Conservation (phyloP, 1,139 yeast genomes). For the Blastobotrys aristatus region DNA sequence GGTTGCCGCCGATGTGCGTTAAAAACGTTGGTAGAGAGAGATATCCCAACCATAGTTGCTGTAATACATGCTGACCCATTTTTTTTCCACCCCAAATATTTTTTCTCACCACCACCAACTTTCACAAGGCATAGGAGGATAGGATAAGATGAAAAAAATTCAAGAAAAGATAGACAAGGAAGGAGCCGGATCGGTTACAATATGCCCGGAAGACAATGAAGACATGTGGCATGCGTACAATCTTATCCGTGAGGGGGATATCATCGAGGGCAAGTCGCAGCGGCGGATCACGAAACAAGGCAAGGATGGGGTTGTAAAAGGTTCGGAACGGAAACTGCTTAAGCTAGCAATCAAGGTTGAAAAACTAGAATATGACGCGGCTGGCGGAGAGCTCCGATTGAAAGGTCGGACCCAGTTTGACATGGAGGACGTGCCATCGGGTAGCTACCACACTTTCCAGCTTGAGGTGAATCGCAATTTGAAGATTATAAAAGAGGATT, state of each 20-base stretch:
- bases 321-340: slow-evolving; percentile 47
- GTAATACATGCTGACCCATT: neutral
- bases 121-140: too few species aligned
- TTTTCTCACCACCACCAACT: too few species aligned
- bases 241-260: slow-evolving; percentile 70
- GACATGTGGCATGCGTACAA: slow-evolving; percentile 90
- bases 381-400: slow-evolving; percentile 69
- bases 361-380: slow-evolving; percentile 71
- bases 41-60: neutral
- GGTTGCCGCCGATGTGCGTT: slow-evolving; percentile 72
- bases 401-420: slow-evolving; percentile 70
- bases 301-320: slow-evolving; percentile 29
- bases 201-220: slow-evolving; percentile 83
- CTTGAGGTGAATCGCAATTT: slow-evolving; percentile 66
- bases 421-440: slow-evolving; percentile 73
- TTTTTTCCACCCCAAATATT: neutral
- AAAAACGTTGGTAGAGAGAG: slow-evolving; percentile 22
- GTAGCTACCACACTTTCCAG: slow-evolving; percentile 85
- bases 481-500: slow-evolving; percentile 64
- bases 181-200: slow-evolving; percentile 56
- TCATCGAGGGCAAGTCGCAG: slow-evolving; percentile 59
- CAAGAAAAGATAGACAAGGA: slow-evolving; percentile 53
- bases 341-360: slow-evolving; percentile 57
- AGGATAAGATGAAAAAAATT: slow-evolving; percentile 51
- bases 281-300: slow-evolving; percentile 55